A percentile compares a stretch with the other conserved stretches of the same genome.
Evolutionary conservation across 177 flowering plant species (phyloP).

Genomic region (Telopea speciosissima): DNA sequence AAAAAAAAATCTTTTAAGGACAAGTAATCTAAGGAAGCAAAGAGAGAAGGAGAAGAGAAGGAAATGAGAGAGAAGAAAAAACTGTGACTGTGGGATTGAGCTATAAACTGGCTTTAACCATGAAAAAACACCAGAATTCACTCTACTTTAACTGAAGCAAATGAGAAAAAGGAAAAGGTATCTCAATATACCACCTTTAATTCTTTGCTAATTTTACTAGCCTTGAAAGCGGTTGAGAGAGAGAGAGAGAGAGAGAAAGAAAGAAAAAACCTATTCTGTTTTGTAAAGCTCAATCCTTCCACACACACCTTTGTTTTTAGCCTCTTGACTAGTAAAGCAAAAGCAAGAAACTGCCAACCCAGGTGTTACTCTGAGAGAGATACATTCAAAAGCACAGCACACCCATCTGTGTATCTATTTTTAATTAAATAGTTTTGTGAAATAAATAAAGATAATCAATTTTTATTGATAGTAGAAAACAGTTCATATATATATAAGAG

Average conservation of each 20-base stretch:
- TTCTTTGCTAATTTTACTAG: constrained; percentile 44
- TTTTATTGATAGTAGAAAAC: neutral
- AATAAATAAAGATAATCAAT: neutral
- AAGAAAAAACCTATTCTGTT: constrained; percentile 9
- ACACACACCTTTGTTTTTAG: constrained; percentile 33
- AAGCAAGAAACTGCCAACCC: constrained; percentile 51
- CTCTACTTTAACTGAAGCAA: constrained; percentile 74
- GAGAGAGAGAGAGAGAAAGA: constrained; percentile 24
- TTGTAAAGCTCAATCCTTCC: constrained; percentile 18
- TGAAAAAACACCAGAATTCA: constrained; percentile 42
- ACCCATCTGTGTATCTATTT: neutral
- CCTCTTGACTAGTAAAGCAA: constrained; percentile 66
- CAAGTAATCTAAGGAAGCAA: constrained; percentile 15
- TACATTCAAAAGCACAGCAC: constrained; percentile 34
- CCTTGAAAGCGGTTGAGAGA: constrained; percentile 30
- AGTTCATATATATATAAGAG: neutral
- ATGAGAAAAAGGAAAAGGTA: constrained; percentile 50
- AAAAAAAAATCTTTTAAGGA: too few species aligned
- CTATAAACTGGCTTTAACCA: constrained; percentile 47
- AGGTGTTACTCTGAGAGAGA: constrained; percentile 38
- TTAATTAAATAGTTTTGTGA: constrained; percentile 7
- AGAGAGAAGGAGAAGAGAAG: constrained; percentile 15
- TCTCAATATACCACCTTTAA: constrained; percentile 29
- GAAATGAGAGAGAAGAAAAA: constrained; percentile 21
- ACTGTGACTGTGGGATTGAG: constrained; percentile 30